Percentiles rank a stretch among this genome's conserved stretches.
These are phyloP conservation scores for Epichloe elymi DNA, from an alignment of 2,329 filamentous ascomycete species.

Conservation along the genomic window DNA sequence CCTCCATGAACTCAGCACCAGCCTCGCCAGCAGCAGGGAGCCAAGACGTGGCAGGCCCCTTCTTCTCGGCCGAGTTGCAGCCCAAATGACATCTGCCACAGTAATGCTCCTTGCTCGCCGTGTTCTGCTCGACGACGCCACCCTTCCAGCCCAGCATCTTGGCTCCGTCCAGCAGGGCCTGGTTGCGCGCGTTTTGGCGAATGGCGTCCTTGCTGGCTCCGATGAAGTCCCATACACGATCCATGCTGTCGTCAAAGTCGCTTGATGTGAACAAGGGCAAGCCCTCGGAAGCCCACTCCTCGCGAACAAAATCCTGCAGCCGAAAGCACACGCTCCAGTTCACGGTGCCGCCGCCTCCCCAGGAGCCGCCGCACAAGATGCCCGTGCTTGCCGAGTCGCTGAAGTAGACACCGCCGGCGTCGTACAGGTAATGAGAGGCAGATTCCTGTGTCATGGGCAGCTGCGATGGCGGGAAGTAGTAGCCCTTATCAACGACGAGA, in stretches of 20 bases:
- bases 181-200: slow-evolving; percentile 61
- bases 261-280: slow-evolving; percentile 61
- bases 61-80: slow-evolving; percentile 58
- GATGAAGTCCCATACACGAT: slow-evolving; percentile 68
- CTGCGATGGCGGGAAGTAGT: slow-evolving; percentile 58
- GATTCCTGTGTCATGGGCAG: slow-evolving; percentile 60
- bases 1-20: slow-evolving; percentile 74
- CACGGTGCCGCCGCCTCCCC: slow-evolving; percentile 76
- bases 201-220: slow-evolving; percentile 55
- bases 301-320: slow-evolving; percentile 62
- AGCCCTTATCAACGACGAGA: slow-evolving; percentile 70
- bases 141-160: slow-evolving; percentile 60
- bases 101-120: slow-evolving; percentile 57
- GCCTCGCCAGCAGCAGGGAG: slow-evolving; percentile 66
- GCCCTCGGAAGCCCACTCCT: slow-evolving; percentile 63
- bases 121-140: slow-evolving; percentile 65
- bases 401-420: slow-evolving; percentile 46
- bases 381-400: slow-evolving; percentile 44
- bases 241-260: slow-evolving; percentile 66
- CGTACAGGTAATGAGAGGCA: slow-evolving; percentile 52
- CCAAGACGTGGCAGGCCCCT: slow-evolving; percentile 64
- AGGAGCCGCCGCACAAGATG: slow-evolving; percentile 56
- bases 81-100: slow-evolving; percentile 54
- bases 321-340: slow-evolving; percentile 64
- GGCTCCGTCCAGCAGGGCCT: slow-evolving; percentile 60